Evolutionary conservation across 1,284 basidiomycete species (phyloP).

Genomic region (Fomitopsis schrenkii): DNA sequence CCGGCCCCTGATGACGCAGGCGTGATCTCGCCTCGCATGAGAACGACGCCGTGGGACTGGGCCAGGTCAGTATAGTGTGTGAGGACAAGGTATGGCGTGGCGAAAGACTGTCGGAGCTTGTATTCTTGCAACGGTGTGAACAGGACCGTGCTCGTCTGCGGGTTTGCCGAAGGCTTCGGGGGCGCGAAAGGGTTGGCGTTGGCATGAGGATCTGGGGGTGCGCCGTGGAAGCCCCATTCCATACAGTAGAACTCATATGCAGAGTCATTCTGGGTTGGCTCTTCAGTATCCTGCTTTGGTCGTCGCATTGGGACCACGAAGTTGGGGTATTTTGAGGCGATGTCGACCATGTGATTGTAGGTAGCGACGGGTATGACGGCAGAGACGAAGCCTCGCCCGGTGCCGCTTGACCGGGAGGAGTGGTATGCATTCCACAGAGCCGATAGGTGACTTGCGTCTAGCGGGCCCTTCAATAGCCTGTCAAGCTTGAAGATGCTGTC

Average conservation of each 20-base stretch:
- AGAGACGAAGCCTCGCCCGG: constrained; percentile 79
- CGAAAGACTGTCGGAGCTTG: constrained; percentile 83
- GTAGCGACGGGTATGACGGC: constrained; percentile 71
- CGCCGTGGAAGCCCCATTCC: constrained; percentile 79
- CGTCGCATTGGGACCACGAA: constrained; percentile 82
- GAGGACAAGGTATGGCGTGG: constrained; percentile 87
- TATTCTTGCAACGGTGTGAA: constrained; percentile 96
- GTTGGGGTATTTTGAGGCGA: constrained; percentile 62
- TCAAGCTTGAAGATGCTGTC: constrained; percentile 76
- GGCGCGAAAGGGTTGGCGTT: constrained; percentile 37
- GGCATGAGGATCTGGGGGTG: constrained; percentile 47
- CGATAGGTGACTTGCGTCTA: constrained; percentile 70
- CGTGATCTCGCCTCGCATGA: constrained; percentile 92
- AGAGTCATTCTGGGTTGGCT: constrained; percentile 22
- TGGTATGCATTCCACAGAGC: constrained; percentile 91
- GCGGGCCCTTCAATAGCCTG: constrained; percentile 63
- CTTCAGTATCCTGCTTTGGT: constrained; percentile 25
- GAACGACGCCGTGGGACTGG: constrained; percentile 75
- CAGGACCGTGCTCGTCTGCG: constrained; percentile 67
- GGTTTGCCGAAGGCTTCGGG: constrained; percentile 36
- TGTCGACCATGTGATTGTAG: constrained; percentile 68
- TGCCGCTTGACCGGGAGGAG: constrained; percentile 68
- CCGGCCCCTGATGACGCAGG: constrained; percentile 39
- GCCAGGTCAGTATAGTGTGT: constrained; percentile 93
- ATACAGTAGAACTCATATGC: constrained; percentile 87